Conservation (phyloP, 2,329 filamentous ascomycete species). For the Beauveria brongniartii region DNA sequence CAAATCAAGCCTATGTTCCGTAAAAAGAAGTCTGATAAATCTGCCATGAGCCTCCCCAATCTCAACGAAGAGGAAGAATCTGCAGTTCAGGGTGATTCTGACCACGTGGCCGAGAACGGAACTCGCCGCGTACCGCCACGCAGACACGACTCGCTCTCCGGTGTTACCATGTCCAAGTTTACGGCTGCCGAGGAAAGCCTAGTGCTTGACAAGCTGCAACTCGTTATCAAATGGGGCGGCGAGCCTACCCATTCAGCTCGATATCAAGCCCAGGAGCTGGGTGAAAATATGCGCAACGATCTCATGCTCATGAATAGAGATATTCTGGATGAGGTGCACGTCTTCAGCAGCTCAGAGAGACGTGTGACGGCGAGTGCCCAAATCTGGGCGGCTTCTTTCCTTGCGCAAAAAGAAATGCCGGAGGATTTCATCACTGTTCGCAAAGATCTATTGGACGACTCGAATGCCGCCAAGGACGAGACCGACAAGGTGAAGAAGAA, state of each 20-base stretch:
- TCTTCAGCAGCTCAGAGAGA: slow-evolving; percentile 92
- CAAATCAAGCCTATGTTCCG: slow-evolving; percentile 99
- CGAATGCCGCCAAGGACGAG: slow-evolving; percentile 95
- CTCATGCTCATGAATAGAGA: slow-evolving; percentile 87
- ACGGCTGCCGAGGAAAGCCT: slow-evolving; percentile 89
- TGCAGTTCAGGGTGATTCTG: slow-evolving; percentile 17
- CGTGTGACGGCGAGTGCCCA: slow-evolving; percentile 93
- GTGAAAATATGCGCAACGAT: slow-evolving; percentile 93
- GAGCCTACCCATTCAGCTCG: slow-evolving; percentile 95
- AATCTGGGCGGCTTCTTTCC: slow-evolving; percentile 86
- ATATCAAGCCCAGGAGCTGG: slow-evolving; percentile 92
- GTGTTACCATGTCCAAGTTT: slow-evolving; percentile 85
- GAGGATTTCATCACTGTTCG: slow-evolving; percentile 83
- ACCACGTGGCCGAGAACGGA: slow-evolving; percentile 9
- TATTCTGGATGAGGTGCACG: slow-evolving; percentile 82
- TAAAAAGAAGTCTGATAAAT: slow-evolving; percentile 66
- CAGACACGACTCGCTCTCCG: slow-evolving; percentile 78
- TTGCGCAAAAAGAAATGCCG: slow-evolving; percentile 76
- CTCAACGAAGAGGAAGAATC: slow-evolving; percentile 23
- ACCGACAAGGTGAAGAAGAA: slow-evolving; percentile 99
- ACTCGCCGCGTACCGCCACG: slow-evolving; percentile 34
- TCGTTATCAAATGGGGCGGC: slow-evolving; percentile 98
- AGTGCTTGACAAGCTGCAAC: slow-evolving; percentile 88
- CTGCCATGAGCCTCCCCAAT: slow-evolving; percentile 27
- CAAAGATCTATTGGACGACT: slow-evolving; percentile 93